Conservation (phyloP, 257 asterid species). For the Solanum bulbocastanum region DNA sequence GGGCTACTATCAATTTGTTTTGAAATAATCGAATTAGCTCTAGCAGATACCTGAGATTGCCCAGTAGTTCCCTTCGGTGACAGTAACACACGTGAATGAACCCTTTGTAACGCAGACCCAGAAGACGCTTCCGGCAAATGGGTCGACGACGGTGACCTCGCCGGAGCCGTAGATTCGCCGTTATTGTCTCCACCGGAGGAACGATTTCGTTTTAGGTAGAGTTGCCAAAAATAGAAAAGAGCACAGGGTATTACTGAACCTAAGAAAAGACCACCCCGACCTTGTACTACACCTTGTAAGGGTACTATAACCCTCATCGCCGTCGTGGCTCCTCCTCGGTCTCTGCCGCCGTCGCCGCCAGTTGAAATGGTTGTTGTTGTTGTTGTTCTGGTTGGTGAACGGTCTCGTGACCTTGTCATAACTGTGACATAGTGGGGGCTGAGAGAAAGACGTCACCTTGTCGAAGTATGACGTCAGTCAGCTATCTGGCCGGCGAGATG, state of each 20-base stretch:
- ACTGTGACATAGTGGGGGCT: constrained; percentile 8
- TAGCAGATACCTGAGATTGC: constrained; percentile 30
- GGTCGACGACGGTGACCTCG: constrained; percentile 11
- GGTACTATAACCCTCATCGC: constrained; percentile 80
- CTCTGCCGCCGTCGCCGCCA: constrained; percentile 19
- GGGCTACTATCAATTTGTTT: constrained; percentile 33
- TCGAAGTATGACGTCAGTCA: neutral
- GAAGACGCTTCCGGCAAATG: constrained; percentile 19
- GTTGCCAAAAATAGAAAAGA: constrained; percentile 59
- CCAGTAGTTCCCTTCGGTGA: constrained; percentile 38
- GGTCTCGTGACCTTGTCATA: constrained; percentile 22
- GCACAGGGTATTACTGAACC: constrained; percentile 65
- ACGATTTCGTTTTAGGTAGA: constrained; percentile 38
- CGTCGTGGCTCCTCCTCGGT: constrained; percentile 22
- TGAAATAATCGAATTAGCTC: constrained; percentile 28
- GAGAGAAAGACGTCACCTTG: neutral
- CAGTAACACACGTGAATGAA: constrained; percentile 33
- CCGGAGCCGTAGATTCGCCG: constrained; percentile 8
- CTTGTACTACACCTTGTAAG: constrained; percentile 59
- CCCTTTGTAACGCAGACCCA: constrained; percentile 33
- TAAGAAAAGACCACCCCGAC: constrained; percentile 55
- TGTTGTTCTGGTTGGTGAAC: constrained; percentile 4
- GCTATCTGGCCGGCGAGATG: neutral
- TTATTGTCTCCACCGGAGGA: constrained; percentile 6
- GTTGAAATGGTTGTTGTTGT: constrained; percentile 15